These are phyloP conservation scores for Dalechampia spathulata DNA, from an alignment of 441 rosid species.

Conservation along the genomic window DNA sequence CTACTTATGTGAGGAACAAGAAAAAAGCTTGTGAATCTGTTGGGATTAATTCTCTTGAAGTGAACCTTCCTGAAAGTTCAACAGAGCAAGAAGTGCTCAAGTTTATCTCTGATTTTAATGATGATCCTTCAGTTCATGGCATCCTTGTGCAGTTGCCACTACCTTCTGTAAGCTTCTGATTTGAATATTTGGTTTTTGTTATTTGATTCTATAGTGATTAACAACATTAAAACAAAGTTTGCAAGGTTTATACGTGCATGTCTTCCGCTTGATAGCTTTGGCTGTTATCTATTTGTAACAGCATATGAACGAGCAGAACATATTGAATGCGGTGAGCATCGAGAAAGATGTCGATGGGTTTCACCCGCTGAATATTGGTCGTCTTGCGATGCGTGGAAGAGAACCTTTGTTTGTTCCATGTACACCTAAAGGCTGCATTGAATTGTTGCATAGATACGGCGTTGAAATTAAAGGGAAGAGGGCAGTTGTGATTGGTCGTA, in stretches of 20 bases:
- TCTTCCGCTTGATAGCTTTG: neutral
- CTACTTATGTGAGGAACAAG: slow-evolving; percentile 80
- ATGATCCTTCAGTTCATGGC: slow-evolving; percentile 72
- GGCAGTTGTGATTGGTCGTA: slow-evolving; percentile 82
- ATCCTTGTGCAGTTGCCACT: slow-evolving; percentile 89
- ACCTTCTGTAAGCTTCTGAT: slow-evolving; percentile 48
- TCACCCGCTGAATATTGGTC: slow-evolving; percentile 78
- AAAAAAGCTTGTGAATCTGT: slow-evolving; percentile 86
- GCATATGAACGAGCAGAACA: slow-evolving; percentile 76
- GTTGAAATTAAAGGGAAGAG: slow-evolving; percentile 72
- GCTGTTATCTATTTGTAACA: slow-evolving; percentile 13
- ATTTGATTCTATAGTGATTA: neutral
- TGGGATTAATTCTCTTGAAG: slow-evolving; percentile 70
- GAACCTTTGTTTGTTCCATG: slow-evolving; percentile 80
- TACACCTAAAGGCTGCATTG: slow-evolving; percentile 92
- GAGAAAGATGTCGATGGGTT: slow-evolving; percentile 94
- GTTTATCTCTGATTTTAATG: slow-evolving; percentile 49
- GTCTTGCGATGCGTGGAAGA: slow-evolving; percentile 83
- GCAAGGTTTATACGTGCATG: too few species aligned
- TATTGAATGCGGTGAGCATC: slow-evolving; percentile 65
- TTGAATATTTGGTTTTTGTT: neutral
- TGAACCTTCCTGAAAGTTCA: slow-evolving; percentile 42
- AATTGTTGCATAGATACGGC: slow-evolving; percentile 68
- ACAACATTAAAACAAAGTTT: neutral
- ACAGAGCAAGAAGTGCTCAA: slow-evolving; percentile 59